Conservation (phyloP, 768 basidiomycete genomes). For the Tulasnella sp. region DNA sequence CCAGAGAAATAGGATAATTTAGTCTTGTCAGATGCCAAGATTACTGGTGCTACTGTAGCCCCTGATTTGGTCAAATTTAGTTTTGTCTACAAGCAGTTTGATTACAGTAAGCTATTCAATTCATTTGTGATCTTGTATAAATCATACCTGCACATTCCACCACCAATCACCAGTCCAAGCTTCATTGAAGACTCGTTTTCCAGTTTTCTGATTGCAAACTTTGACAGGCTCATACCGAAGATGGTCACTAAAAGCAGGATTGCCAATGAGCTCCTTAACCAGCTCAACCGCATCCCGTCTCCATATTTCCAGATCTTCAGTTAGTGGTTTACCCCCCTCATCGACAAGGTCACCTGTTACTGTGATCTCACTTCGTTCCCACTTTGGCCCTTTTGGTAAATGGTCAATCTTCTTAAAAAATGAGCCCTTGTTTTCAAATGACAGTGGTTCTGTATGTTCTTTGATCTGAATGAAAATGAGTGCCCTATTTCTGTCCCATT, state of each 20-base stretch:
- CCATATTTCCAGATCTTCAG: constrained; percentile 34
- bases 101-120: too few species aligned
- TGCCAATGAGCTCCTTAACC: constrained; percentile 34
- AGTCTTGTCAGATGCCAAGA: constrained; percentile 49
- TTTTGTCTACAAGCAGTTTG: constrained; percentile 21
- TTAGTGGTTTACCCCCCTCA: not conserved
- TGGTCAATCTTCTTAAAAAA: constrained; percentile 20
- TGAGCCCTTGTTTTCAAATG: not conserved
- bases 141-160: constrained; percentile 22
- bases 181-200: constrained; percentile 33
- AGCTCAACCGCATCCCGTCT: constrained; percentile 33
- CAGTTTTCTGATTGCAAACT: constrained; percentile 30
- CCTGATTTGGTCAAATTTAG: constrained; percentile 28
- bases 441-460: not conserved
- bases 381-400: constrained; percentile 5
- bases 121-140: not conserved
- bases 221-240: constrained; percentile 37
- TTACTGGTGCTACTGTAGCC: constrained; percentile 43
- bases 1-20: too few species aligned
- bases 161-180: constrained; percentile 24
- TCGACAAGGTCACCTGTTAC: not conserved
- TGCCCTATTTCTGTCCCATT: too few species aligned
- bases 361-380: not conserved
- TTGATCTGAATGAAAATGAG: too few species aligned
- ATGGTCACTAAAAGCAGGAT: constrained; percentile 34